Percentiles rank a stretch among this genome's conserved stretches.
Conservation (phyloP, 352 stramenopile species). For the Blastocystis sp. region DNA sequence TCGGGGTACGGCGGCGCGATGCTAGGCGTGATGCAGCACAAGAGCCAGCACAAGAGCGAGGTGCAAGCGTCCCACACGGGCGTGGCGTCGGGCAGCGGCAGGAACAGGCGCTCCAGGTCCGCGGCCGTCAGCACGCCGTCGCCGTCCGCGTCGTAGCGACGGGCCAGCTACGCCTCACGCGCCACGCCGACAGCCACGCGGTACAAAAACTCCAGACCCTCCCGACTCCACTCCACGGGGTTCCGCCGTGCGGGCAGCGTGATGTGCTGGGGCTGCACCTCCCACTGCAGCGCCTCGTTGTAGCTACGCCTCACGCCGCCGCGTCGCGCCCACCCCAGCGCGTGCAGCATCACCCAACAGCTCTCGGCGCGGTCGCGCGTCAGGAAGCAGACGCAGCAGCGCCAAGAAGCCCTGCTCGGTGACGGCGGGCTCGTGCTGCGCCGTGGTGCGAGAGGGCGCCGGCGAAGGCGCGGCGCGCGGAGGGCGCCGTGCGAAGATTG, state of each 20-base stretch:
- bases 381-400: conserved; percentile 33
- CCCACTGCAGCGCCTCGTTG: background rate
- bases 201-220: background rate
- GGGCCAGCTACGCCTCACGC: conserved; percentile 1
- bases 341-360: conserved; percentile 20
- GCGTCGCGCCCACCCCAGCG: background rate
- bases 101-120: conserved; percentile 3
- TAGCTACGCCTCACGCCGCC: too few species aligned
- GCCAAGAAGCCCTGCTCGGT: conserved; percentile 29
- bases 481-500: too few species aligned
- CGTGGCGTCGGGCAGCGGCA: background rate
- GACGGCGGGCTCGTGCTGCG: conserved; percentile 3
- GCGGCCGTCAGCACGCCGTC: background rate
- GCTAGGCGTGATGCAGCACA: background rate
- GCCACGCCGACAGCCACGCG: background rate
- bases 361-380: conserved; percentile 20
- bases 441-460: too few species aligned
- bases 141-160: background rate
- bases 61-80: background rate
- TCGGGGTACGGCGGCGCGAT: background rate
- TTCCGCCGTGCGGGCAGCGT: background rate
- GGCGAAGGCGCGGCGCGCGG: too few species aligned
- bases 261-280: background rate
- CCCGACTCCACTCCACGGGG: background rate
- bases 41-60: background rate